phyloP scores from a whole-genome alignment of 768 basidiomycete species.

The Stropharia rugosoannulata region DNA sequence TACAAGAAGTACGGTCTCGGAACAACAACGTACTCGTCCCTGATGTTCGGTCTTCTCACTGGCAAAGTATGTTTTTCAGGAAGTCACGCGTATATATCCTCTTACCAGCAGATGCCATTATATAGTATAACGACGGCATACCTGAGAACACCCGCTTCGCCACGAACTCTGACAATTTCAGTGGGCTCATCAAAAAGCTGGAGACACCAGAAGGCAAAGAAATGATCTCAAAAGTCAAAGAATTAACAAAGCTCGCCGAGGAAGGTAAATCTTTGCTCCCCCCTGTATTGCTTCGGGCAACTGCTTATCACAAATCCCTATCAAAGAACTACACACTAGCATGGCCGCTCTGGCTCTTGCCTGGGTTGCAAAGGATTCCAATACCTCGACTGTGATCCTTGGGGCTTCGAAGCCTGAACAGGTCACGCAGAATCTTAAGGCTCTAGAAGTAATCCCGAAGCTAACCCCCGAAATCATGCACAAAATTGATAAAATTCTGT shows the following conservation, averaged over 20 bases:
- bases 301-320: not conserved
- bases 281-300: not conserved
- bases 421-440: conserved; percentile 66
- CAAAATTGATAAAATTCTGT: conserved; percentile 69
- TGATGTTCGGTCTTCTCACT: conserved; percentile 70
- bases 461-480: conserved; percentile 64
- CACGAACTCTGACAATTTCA: conserved; percentile 52
- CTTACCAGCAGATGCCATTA: not conserved
- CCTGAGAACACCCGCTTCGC: conserved; percentile 71
- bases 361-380: conserved; percentile 71
- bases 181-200: conserved; percentile 50
- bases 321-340: conserved; percentile 40
- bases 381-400: conserved; percentile 67
- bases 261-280: conserved; percentile 30
- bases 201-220: conserved; percentile 55
- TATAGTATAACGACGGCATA: conserved; percentile 71
- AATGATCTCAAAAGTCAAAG: conserved; percentile 67
- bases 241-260: conserved; percentile 66
- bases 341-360: conserved; percentile 70
- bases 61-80: conserved; percentile 51
- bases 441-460: conserved; percentile 73
- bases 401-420: conserved; percentile 71
- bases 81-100: not conserved
- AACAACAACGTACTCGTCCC: conserved; percentile 72
- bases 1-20: conserved; percentile 68